Evolutionary conservation across 2,329 filamentous ascomycete genomes (phyloP).

Genomic region (Aspergillus pseudonomiae): DNA sequence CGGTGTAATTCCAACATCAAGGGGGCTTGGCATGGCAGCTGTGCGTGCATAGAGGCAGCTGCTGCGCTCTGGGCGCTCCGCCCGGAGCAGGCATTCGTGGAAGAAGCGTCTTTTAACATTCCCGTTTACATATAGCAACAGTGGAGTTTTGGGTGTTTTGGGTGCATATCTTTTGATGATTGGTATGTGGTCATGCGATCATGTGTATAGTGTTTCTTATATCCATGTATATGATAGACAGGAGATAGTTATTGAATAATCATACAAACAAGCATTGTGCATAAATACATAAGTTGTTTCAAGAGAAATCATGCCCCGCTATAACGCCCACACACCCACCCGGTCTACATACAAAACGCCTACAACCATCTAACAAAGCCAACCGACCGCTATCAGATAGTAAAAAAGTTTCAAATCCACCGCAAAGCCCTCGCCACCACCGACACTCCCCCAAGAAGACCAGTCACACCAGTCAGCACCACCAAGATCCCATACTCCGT

Average conservation of each 20-base stretch:
- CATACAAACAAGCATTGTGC: not conserved
- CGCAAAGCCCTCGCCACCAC: constrained; percentile 27
- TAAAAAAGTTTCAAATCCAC: constrained; percentile 16
- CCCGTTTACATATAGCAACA: not conserved
- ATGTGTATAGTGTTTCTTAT: not conserved
- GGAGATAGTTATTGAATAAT: not conserved
- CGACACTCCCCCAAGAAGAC: constrained; percentile 28
- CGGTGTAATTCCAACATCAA: not conserved
- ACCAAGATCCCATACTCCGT: constrained; percentile 32
- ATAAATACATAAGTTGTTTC: not conserved
- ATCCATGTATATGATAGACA: not conserved
- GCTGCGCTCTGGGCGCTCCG: not conserved
- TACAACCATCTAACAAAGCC: not conserved
- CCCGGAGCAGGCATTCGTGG: not conserved
- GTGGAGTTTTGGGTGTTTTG: not conserved
- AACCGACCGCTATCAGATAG: not conserved
- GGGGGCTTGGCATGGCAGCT: not conserved
- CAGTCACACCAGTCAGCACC: constrained; percentile 32
- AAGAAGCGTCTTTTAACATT: not conserved
- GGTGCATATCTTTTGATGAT: not conserved
- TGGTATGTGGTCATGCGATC: not conserved
- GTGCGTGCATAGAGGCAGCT: not conserved
- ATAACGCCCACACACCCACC: not conserved
- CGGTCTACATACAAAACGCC: not conserved
- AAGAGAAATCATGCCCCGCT: not conserved